Conservation (phyloP, 139 green algal species). For the Chlorella sorokiniana region DNA sequence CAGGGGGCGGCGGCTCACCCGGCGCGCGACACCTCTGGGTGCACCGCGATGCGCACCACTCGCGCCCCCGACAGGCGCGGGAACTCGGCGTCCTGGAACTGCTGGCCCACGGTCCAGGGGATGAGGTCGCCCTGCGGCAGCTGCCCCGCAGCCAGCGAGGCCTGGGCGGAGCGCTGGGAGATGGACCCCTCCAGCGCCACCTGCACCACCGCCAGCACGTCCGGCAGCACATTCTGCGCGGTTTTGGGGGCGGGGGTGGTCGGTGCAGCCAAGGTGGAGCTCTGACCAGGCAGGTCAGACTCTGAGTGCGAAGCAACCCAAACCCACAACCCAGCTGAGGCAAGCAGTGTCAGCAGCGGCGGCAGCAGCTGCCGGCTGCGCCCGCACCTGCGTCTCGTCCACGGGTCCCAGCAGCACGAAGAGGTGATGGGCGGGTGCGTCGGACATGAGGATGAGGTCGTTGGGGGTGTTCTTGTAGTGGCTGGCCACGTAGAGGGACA, state of each 20-base stretch:
- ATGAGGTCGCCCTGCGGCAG: constrained; percentile 94
- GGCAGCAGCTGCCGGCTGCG: too few species aligned
- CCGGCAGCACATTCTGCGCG: constrained; percentile 69
- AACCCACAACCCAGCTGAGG: too few species aligned
- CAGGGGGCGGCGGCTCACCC: constrained; percentile 55
- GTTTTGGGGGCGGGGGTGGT: too few species aligned
- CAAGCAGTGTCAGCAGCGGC: too few species aligned
- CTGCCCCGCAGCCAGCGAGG: constrained; percentile 79
- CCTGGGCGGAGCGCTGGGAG: constrained; percentile 65
- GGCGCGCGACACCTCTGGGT: constrained; percentile 86
- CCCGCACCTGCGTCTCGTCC: constrained; percentile 69
- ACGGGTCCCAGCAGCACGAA: constrained; percentile 95
- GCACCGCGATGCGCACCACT: constrained; percentile 94
- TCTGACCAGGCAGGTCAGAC: too few species aligned
- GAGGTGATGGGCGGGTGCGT: constrained; percentile 97
- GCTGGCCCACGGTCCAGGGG: constrained; percentile 96
- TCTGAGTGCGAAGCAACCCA: too few species aligned
- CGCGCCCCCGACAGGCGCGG: constrained; percentile 86
- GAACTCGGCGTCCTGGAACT: constrained; percentile 96
- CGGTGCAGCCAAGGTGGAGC: background rate
- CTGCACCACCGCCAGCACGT: constrained; percentile 92
- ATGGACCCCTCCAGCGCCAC: constrained; percentile 94
- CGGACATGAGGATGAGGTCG: constrained; percentile 90
- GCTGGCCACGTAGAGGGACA: constrained; percentile 91
- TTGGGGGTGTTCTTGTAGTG: constrained; percentile 99